phyloP scores from a whole-genome alignment of 148 eudicot species.

The Salicornia ramosissima region DNA sequence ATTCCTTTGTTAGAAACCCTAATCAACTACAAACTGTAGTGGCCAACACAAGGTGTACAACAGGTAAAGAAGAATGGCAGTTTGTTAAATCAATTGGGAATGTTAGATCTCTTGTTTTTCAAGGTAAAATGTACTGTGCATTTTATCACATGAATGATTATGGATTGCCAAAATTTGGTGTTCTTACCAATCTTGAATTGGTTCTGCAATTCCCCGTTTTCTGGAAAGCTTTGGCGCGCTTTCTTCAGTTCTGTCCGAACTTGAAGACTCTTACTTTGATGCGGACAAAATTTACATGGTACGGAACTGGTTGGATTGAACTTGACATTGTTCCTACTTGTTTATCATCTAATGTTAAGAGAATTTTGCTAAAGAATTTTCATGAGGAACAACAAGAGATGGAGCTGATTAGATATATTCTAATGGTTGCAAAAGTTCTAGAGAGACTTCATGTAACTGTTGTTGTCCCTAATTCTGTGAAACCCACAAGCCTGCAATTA shows the following conservation, averaged over 20 bases:
- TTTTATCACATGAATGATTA: background rate
- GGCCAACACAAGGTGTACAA: too few species aligned
- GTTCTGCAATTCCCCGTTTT: background rate
- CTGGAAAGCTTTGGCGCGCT: background rate
- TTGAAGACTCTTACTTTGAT: background rate
- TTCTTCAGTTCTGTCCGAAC: constrained; percentile 5
- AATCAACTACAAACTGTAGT: background rate
- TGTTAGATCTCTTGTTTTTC: background rate
- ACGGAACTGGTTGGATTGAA: background rate
- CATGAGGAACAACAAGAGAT: background rate
- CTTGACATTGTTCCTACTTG: background rate
- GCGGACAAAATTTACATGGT: background rate
- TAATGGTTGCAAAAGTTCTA: background rate
- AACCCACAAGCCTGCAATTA: background rate
- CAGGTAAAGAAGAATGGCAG: background rate
- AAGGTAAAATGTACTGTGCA: background rate
- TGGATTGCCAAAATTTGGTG: background rate
- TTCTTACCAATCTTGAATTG: background rate
- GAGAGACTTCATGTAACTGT: background rate
- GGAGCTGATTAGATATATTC: background rate
- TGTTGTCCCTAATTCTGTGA: background rate
- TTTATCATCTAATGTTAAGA: constrained; percentile 4
- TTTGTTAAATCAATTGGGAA: background rate
- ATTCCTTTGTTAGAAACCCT: background rate
- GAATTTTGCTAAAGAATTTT: background rate